Percentiles rank a stretch among this genome's conserved stretches.
Evolutionary conservation across 768 basidiomycete species (phyloP).

Genomic region (Termitomyces sp.): DNA sequence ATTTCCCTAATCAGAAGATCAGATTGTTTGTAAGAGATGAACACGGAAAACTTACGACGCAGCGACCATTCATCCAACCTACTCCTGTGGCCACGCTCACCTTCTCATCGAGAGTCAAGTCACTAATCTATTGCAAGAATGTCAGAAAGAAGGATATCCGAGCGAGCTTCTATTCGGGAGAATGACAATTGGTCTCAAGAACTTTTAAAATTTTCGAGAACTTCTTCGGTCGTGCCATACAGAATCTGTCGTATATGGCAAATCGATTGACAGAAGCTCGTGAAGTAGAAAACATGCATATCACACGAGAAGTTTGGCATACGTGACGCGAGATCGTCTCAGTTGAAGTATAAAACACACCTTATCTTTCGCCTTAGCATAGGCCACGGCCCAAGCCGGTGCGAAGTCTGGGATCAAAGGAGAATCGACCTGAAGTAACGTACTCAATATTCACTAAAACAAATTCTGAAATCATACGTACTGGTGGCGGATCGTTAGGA

Average conservation of each 20-base stretch:
- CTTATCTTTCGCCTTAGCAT: conserved; percentile 49
- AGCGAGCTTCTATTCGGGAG: background rate
- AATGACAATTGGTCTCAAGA: background rate
- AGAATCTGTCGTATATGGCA: background rate
- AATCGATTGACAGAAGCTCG: background rate
- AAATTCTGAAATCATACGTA: conserved; percentile 18
- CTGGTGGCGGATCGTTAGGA: conserved; percentile 52
- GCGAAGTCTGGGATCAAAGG: conserved; percentile 39
- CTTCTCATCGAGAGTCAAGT: conserved; percentile 57
- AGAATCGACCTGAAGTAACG: conserved; percentile 23
- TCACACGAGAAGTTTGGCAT: no score
- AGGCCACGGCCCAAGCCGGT: conserved; percentile 55
- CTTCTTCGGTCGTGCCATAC: background rate
- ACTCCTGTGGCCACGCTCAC: conserved; percentile 61
- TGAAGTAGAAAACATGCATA: background rate
- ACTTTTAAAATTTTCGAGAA: background rate
- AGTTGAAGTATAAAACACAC: conserved; percentile 24
- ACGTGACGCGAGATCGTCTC: background rate
- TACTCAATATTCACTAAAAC: background rate
- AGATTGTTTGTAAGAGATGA: background rate
- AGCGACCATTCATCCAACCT: conserved; percentile 58
- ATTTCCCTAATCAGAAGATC: conserved; percentile 36
- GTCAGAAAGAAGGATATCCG: background rate
- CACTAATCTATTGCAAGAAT: conserved; percentile 30
- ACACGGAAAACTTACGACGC: conserved; percentile 43